These are phyloP conservation scores for Durotheca rogersii DNA, from an alignment of 495 filamentous ascomycete species.

Conservation along the genomic window DNA sequence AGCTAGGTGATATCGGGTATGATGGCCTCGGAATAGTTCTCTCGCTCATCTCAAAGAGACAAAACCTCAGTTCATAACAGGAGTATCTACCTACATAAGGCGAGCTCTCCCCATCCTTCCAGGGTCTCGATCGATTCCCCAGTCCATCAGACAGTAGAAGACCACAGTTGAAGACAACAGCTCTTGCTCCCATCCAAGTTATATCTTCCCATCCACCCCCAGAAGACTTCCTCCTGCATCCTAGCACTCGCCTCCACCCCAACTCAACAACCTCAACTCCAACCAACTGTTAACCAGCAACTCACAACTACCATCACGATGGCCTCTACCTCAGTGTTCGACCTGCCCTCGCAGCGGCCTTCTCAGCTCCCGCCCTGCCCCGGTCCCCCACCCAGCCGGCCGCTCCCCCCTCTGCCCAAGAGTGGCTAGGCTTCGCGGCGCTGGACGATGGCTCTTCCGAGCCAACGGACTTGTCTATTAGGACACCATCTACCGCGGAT, in stretches of 20 bases:
- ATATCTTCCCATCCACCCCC: conserved; percentile 5
- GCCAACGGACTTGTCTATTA: conserved; percentile 8
- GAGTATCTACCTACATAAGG: conserved; percentile 41
- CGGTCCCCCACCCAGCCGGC: conserved; percentile 78
- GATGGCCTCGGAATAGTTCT: conserved; percentile 24
- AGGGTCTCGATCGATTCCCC: conserved; percentile 20
- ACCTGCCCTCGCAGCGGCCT: conserved; percentile 55
- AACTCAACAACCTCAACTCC: conserved; percentile 14
- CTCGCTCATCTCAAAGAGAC: conserved; percentile 16
- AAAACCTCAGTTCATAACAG: no score
- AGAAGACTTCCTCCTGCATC: conserved; percentile 2
- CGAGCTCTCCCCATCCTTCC: conserved; percentile 38
- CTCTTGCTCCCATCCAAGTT: conserved; percentile 1
- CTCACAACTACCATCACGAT: conserved; percentile 46
- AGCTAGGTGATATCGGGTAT: conserved; percentile 19
- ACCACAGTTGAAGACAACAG: no score
- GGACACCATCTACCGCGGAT: conserved; percentile 6
- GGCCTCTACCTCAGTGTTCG: conserved; percentile 51
- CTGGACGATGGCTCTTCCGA: conserved; percentile 2
- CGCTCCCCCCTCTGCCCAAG: conserved; percentile 80
- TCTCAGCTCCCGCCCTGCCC: conserved; percentile 80
- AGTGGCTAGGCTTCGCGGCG: conserved; percentile 45
- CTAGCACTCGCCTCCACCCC: conserved; percentile 8
- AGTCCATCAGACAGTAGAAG: conserved; percentile 23
- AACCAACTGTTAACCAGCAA: conserved; percentile 17